Evolutionary conservation across 345 rosid genomes (phyloP).

Genomic region (Camelina laxa): DNA sequence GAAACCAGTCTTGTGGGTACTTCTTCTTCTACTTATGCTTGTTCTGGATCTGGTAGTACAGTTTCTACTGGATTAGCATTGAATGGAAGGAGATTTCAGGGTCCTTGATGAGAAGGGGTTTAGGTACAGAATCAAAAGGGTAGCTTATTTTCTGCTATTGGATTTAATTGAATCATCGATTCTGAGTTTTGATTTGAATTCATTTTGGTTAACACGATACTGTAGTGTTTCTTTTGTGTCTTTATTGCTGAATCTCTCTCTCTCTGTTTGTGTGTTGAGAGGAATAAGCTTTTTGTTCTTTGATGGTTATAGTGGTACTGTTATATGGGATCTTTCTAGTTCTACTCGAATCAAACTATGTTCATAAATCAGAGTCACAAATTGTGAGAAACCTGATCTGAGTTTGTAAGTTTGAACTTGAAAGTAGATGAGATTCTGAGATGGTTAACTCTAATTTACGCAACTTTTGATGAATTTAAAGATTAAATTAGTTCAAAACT

Average conservation of each 20-base stretch:
- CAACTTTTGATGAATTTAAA: constrained; percentile 12
- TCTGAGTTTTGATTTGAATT: constrained; percentile 37
- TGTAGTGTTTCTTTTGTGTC: constrained; percentile 32
- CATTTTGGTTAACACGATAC: constrained; percentile 38
- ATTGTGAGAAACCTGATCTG: neutral
- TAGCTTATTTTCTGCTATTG: constrained; percentile 35
- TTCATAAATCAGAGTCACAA: constrained; percentile 3
- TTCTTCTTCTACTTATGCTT: constrained; percentile 43
- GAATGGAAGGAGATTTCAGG: constrained; percentile 48
- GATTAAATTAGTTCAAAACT: constrained; percentile 3
- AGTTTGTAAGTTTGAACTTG: constrained; percentile 12
- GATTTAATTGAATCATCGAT: constrained; percentile 41
- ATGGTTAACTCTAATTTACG: constrained; percentile 2
- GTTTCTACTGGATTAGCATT: constrained; percentile 46
- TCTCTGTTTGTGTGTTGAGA: constrained; percentile 24
- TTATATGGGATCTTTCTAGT: constrained; percentile 32
- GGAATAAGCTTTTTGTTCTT: constrained; percentile 36
- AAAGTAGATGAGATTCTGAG: neutral
- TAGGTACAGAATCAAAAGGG: constrained; percentile 44
- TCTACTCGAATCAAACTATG: constrained; percentile 26
- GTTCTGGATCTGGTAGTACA: constrained; percentile 38
- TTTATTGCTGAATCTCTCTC: constrained; percentile 23
- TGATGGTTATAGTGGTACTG: constrained; percentile 5
- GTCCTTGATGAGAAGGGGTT: constrained; percentile 43
- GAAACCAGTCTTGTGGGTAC: constrained; percentile 45